Conservation (phyloP, 345 rosid genomes). For the Brassica napus region DNA sequence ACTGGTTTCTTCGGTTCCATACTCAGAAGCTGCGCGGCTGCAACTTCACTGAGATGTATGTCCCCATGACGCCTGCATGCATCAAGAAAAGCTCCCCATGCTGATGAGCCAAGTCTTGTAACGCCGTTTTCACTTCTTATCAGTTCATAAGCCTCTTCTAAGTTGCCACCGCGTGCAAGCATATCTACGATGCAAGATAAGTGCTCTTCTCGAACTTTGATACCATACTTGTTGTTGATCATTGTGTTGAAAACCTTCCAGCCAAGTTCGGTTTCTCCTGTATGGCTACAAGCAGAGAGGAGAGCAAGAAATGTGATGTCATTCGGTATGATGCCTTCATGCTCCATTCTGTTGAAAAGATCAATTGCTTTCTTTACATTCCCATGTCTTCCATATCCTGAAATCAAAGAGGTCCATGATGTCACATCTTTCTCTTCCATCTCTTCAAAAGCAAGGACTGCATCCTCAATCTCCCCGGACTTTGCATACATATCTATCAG, state of each 20-base stretch:
- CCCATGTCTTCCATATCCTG: constrained; percentile 73
- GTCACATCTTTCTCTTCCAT: constrained; percentile 62
- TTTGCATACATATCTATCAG: constrained; percentile 78
- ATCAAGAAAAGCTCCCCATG: constrained; percentile 68
- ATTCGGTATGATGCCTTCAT: constrained; percentile 56
- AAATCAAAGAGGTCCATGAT: constrained; percentile 71
- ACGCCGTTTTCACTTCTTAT: constrained; percentile 42
- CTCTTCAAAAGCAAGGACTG: constrained; percentile 50
- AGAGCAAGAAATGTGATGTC: constrained; percentile 63
- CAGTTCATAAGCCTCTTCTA: constrained; percentile 57
- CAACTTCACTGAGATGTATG: constrained; percentile 50
- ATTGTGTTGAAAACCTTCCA: constrained; percentile 60
- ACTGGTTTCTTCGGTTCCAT: constrained; percentile 57
- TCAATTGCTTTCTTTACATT: constrained; percentile 53
- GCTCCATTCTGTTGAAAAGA: constrained; percentile 58
- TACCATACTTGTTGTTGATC: constrained; percentile 49
- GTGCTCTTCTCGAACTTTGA: constrained; percentile 58
- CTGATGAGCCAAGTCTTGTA: constrained; percentile 49
- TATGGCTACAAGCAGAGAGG: constrained; percentile 72
- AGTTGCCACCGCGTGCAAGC: constrained; percentile 61
- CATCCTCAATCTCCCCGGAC: constrained; percentile 66
- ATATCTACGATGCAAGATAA: constrained; percentile 69
- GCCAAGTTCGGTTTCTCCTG: constrained; percentile 58
- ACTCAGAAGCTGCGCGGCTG: constrained; percentile 51
- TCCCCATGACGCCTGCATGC: constrained; percentile 58